These are phyloP conservation scores for Russula ochroleuca DNA, from an alignment of 768 basidiomycete genomes.

Conservation along the genomic window DNA sequence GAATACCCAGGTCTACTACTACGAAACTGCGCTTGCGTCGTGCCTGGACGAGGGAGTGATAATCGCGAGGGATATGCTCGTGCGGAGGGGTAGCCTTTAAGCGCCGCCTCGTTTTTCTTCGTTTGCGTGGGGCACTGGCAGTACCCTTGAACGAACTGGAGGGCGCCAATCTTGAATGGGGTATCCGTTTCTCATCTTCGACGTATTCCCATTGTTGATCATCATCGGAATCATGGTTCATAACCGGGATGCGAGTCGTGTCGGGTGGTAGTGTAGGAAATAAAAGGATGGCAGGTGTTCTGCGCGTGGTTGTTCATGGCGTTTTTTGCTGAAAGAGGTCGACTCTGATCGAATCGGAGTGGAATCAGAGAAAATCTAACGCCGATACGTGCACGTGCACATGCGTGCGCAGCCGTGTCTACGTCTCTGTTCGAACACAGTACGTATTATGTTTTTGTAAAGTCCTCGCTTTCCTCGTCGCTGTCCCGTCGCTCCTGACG, in stretches of 20 bases:
- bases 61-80: not conserved
- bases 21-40: conserved; percentile 1
- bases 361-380: too few relatives aligned
- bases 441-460: too few relatives aligned
- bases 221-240: not conserved
- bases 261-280: not conserved
- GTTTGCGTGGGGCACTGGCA: not conserved
- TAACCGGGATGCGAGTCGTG: conserved; percentile 6
- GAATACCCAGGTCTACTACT: not conserved
- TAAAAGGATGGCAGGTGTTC: not conserved
- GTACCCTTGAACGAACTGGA: conserved; percentile 6
- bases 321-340: not conserved
- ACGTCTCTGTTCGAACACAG: too few relatives aligned
- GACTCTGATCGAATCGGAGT: too few relatives aligned
- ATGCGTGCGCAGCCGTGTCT: too few relatives aligned
- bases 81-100: not conserved
- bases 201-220: conserved; percentile 17
- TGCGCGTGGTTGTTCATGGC: not conserved
- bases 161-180: not conserved
- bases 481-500: too few relatives aligned
- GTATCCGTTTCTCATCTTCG: not conserved
- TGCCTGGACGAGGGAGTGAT: not conserved
- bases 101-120: conserved; percentile 7
- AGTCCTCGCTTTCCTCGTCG: too few relatives aligned
- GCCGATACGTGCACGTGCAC: too few relatives aligned